Conservation (phyloP, 2,329 filamentous ascomycete species). For the Coniochaeta ligniaria region DNA sequence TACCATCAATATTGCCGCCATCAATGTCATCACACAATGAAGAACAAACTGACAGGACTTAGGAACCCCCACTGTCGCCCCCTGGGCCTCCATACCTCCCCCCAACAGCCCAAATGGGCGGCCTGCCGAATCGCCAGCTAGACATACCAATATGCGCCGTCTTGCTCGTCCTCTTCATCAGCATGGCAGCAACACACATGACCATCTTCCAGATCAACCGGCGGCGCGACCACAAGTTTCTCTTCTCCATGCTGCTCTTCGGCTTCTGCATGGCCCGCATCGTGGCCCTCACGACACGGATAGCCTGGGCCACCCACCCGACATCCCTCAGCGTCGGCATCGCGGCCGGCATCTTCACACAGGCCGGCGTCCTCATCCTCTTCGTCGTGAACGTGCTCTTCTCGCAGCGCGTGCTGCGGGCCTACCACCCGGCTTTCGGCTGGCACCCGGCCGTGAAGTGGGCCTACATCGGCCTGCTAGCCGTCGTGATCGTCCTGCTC, state of each 20-base stretch:
- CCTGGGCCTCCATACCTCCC: constrained; percentile 33
- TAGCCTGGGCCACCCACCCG: constrained; percentile 42
- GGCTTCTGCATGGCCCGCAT: constrained; percentile 51
- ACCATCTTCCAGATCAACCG: constrained; percentile 47
- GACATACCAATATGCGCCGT: constrained; percentile 61
- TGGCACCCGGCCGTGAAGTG: constrained; percentile 52
- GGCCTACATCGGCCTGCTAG: constrained; percentile 51
- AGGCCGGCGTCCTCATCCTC: constrained; percentile 66
- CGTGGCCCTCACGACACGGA: constrained; percentile 41
- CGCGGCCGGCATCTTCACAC: constrained; percentile 62
- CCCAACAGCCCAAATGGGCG: constrained; percentile 43
- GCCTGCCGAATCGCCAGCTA: constrained; percentile 45
- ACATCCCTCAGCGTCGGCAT: constrained; percentile 35
- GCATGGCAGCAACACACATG: constrained; percentile 49
- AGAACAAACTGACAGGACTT: background rate
- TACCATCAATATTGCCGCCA: background rate
- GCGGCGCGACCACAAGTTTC: constrained; percentile 46
- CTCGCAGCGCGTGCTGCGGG: constrained; percentile 66
- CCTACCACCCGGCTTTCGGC: constrained; percentile 62
- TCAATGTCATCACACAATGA: background rate
- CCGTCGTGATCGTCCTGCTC: constrained; percentile 47
- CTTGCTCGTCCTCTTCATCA: constrained; percentile 51
- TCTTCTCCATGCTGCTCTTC: constrained; percentile 50
- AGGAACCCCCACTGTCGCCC: constrained; percentile 4
- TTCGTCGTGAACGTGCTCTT: constrained; percentile 76